Conservation (phyloP, 768 basidiomycete genomes). For the Rhizopogon salebrosus region DNA sequence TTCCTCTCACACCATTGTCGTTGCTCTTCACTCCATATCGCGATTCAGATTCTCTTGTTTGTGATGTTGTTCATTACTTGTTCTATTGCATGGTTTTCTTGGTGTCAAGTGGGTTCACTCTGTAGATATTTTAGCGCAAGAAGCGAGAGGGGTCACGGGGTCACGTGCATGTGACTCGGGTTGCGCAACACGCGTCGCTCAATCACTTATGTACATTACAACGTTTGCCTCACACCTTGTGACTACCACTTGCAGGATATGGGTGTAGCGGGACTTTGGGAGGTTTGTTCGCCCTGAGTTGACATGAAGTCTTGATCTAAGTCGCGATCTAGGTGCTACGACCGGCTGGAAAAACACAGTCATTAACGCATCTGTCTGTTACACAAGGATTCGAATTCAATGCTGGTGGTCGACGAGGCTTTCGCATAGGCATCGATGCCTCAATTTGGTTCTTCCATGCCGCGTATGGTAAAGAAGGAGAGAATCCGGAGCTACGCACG, state of each 20-base stretch:
- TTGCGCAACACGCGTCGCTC: too few relatives aligned
- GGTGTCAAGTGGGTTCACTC: neutral
- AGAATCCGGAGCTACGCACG: conserved; percentile 83
- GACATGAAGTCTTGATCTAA: conserved; percentile 10
- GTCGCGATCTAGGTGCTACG: conserved; percentile 47
- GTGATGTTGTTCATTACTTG: neutral
- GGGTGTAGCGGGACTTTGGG: conserved; percentile 49
- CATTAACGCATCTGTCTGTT: conserved; percentile 72
- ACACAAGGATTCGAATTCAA: conserved; percentile 72
- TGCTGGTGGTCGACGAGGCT: conserved; percentile 59
- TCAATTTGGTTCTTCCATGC: conserved; percentile 76
- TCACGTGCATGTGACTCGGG: conserved; percentile 1
- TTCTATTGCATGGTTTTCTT: neutral
- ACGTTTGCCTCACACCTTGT: too few relatives aligned
- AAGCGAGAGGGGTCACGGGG: too few relatives aligned
- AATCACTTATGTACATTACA: too few relatives aligned
- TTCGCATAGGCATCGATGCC: conserved; percentile 83
- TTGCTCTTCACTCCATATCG: neutral
- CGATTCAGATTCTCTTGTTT: neutral
- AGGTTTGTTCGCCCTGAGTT: conserved; percentile 27
- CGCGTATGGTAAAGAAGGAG: conserved; percentile 69
- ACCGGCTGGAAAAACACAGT: conserved; percentile 66
- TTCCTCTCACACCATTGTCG: neutral
- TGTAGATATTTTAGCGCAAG: too few relatives aligned
- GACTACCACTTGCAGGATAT: conserved; percentile 15